Conservation (phyloP, 257 asterid species). For the Solanum commersonii region DNA sequence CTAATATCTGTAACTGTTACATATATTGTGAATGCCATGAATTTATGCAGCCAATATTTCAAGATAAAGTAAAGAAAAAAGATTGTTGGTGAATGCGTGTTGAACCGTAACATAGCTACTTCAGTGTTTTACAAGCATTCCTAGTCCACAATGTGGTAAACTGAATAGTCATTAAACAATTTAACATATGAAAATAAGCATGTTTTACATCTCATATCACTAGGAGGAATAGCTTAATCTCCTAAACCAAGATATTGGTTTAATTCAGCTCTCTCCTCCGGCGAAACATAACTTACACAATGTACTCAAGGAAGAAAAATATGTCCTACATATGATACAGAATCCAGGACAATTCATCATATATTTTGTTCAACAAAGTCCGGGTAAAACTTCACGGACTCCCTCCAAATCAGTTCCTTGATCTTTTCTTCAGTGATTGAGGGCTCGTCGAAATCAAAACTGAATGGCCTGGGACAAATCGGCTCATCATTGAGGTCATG, state of each 20-base stretch:
- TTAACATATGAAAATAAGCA: neutral
- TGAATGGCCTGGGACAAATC: slow-evolving; percentile 45
- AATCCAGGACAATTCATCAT: neutral
- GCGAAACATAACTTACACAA: neutral
- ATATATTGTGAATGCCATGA: neutral
- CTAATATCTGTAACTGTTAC: neutral
- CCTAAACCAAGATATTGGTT: neutral
- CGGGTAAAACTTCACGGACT: slow-evolving; percentile 44
- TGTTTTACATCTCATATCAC: neutral
- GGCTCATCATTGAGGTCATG: slow-evolving; percentile 87
- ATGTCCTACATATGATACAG: neutral
- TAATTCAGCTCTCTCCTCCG: neutral
- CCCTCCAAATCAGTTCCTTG: slow-evolving; percentile 65
- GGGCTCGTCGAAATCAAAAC: slow-evolving; percentile 57
- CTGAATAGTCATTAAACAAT: neutral
- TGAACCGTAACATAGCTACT: neutral
- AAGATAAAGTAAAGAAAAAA: neutral
- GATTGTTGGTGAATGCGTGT: neutral
- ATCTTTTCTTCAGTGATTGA: slow-evolving; percentile 41
- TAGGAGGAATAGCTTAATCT: neutral
- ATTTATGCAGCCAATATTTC: neutral
- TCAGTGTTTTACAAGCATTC: too few relatives aligned
- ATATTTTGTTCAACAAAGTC: neutral
- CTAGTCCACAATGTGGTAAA: neutral
- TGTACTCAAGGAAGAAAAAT: neutral